Conservation (phyloP, 225 moss, liverwort and hornwort species). For the Marchantia paleacea region DNA sequence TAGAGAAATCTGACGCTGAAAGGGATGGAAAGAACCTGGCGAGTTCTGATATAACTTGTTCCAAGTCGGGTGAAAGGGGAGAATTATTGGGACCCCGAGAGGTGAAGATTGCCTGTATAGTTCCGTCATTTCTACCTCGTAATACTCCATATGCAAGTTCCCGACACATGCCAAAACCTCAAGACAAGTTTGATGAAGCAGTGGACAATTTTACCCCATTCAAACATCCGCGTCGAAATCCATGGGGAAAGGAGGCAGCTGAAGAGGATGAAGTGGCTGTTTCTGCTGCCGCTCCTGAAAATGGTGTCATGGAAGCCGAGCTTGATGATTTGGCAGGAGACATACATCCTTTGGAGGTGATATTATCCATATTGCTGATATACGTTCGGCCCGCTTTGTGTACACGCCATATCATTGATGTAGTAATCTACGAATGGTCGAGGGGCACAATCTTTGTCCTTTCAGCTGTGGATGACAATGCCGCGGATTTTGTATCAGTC, state of each 20-base stretch:
- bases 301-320: slow-evolving; percentile 60
- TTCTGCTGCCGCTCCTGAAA: slow-evolving; percentile 42
- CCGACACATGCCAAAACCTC: slow-evolving; percentile 80
- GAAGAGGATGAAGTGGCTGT: not conserved
- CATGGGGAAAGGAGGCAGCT: not conserved
- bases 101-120: slow-evolving; percentile 48
- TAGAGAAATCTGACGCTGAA: slow-evolving; percentile 63
- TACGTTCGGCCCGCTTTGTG: no score
- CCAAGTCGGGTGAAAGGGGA: not conserved
- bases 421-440: no score
- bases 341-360: slow-evolving; percentile 79
- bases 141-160: not conserved
- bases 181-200: slow-evolving; percentile 74
- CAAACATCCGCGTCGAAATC: slow-evolving; percentile 43
- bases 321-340: slow-evolving; percentile 35
- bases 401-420: no score
- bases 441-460: no score
- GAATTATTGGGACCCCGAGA: slow-evolving; percentile 27
- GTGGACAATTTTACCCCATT: slow-evolving; percentile 89
- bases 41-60: not conserved
- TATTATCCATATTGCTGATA: no score
- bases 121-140: no score
- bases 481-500: no score
- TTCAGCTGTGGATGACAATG: no score
- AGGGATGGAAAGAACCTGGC: slow-evolving; percentile 32